phyloP scores from a whole-genome alignment of 768 basidiomycete genomes.

The Hemileccinum impolitum region DNA sequence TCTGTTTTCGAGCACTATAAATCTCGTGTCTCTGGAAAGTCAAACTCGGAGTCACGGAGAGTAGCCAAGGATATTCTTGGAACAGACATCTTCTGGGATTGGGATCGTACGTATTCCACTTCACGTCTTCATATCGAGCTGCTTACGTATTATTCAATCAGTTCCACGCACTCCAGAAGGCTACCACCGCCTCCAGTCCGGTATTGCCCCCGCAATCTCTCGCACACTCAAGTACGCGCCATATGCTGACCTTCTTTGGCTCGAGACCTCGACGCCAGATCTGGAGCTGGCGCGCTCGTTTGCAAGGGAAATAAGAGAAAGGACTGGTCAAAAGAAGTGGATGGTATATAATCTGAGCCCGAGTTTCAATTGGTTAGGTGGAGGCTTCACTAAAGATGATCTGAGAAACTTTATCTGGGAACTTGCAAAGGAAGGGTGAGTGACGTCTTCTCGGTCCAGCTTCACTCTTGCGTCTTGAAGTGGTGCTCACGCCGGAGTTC shows the following conservation, averaged over 20 bases:
- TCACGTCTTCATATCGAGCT: neutral
- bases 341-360: constrained; percentile 94
- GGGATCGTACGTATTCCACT: constrained; percentile 62
- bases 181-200: constrained; percentile 84
- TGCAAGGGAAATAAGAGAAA: constrained; percentile 68
- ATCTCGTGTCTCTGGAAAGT: constrained; percentile 56
- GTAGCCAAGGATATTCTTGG: constrained; percentile 69
- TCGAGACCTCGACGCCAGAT: constrained; percentile 89
- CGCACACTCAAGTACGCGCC: constrained; percentile 79
- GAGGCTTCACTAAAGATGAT: constrained; percentile 73
- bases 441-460: neutral
- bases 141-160: constrained; percentile 26
- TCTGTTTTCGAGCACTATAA: constrained; percentile 58
- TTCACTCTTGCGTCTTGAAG: neutral
- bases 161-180: constrained; percentile 89
- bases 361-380: constrained; percentile 88
- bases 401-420: constrained; percentile 89
- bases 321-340: constrained; percentile 62
- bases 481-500: constrained; percentile 3
- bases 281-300: constrained; percentile 76
- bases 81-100: constrained; percentile 77
- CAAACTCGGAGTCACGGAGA: constrained; percentile 66
- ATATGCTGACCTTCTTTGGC: constrained; percentile 87
- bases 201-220: constrained; percentile 77
- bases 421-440: constrained; percentile 80